Conservation (phyloP, 352 stramenopile species). For the Globisporangium nagaii region DNA sequence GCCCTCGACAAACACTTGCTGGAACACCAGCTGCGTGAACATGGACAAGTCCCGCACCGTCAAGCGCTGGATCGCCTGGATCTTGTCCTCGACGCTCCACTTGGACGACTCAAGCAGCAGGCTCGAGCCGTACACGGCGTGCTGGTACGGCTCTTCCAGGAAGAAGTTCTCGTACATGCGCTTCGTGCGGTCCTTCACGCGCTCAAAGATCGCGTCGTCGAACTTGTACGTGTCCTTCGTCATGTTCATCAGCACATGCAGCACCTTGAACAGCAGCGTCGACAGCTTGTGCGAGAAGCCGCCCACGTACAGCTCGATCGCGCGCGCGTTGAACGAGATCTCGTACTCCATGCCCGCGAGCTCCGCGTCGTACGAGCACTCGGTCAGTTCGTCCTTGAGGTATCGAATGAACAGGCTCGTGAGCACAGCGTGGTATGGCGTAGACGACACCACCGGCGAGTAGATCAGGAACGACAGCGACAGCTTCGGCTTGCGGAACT, state of each 20-base stretch:
- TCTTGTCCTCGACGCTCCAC: conserved; percentile 86
- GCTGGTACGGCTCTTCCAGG: conserved; percentile 88
- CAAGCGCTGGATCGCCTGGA: conserved; percentile 58
- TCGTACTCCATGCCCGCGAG: conserved; percentile 75
- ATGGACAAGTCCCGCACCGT: conserved; percentile 39
- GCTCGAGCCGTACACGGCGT: conserved; percentile 75
- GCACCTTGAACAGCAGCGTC: conserved; percentile 68
- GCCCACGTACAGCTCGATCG: conserved; percentile 76
- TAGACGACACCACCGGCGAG: conserved; percentile 46
- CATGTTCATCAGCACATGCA: conserved; percentile 49
- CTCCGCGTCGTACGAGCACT: conserved; percentile 75
- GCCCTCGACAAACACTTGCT: conserved; percentile 61
- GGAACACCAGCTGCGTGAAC: conserved; percentile 56
- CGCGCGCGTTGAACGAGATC: conserved; percentile 52
- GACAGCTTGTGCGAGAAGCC: conserved; percentile 90
- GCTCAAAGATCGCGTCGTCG: conserved; percentile 65
- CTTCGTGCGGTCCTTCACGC: conserved; percentile 80
- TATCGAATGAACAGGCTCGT: conserved; percentile 69
- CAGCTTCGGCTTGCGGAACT: conserved; percentile 90
- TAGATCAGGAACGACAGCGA: conserved; percentile 81
- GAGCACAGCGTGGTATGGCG: conserved; percentile 63
- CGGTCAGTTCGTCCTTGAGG: conserved; percentile 81
- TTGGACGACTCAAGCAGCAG: conserved; percentile 68
- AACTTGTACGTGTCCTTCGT: conserved; percentile 43
- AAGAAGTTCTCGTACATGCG: conserved; percentile 88